These are phyloP conservation scores for Funneliformis geosporum DNA, from an alignment of 192 early-diverging fungal species.

Conservation along the genomic window DNA sequence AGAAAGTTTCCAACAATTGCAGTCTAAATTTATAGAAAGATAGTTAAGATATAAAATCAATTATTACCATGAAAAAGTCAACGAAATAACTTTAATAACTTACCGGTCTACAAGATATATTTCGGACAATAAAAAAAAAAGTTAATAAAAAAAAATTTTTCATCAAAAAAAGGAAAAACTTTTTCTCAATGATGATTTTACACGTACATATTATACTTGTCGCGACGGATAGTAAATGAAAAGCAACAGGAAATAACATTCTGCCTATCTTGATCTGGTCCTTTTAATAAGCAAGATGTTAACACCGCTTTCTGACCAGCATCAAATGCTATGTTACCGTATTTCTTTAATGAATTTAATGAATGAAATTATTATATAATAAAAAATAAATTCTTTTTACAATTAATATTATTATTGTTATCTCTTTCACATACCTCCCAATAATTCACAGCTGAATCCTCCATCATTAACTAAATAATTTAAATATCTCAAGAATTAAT, in stretches of 20 bases:
- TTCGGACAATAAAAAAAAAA: no score
- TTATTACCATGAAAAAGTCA: neutral
- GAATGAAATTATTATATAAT: neutral
- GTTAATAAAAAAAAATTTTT: neutral
- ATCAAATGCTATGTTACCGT: constrained; percentile 97
- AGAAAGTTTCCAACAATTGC: constrained; percentile 74
- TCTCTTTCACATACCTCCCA: constrained; percentile 71
- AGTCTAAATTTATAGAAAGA: constrained; percentile 32
- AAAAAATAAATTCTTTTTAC: neutral
- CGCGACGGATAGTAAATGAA: constrained; percentile 93
- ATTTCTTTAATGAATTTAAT: constrained; percentile 59
- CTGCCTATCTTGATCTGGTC: constrained; percentile 53
- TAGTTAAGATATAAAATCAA: constrained; percentile 14
- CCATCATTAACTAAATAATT: constrained; percentile 80
- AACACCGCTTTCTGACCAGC: constrained; percentile 94
- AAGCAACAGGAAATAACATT: constrained; percentile 81
- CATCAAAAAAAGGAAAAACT: neutral
- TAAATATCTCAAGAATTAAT: constrained; percentile 37
- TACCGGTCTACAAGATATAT: constrained; percentile 23
- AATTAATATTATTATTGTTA: neutral
- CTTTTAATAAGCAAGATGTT: constrained; percentile 84
- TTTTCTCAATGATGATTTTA: neutral
- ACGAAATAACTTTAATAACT: neutral
- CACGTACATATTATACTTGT: constrained; percentile 89
- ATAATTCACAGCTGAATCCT: constrained; percentile 94